Evolutionary conservation across 768 basidiomycete species (phyloP).

Genomic region (Udeniomyces megalosporus): DNA sequence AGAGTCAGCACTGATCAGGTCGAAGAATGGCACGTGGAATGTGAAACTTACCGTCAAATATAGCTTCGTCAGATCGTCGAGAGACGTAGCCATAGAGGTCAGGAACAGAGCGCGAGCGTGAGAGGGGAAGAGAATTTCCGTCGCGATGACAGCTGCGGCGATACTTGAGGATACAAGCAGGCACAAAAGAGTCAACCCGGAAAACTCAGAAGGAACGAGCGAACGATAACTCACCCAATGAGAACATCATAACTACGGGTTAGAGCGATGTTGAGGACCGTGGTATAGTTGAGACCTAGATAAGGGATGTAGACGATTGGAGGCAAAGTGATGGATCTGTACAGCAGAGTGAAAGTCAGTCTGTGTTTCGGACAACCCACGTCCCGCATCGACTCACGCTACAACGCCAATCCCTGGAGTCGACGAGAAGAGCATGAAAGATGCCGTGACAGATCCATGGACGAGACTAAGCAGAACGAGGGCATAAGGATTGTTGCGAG

Average conservation of each 20-base stretch:
- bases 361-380: too few relatives aligned
- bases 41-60: slow-evolving; percentile 5
- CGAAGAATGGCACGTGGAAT: background rate
- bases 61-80: slow-evolving; percentile 10
- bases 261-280: slow-evolving; percentile 22
- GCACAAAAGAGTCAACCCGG: too few relatives aligned
- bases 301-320: slow-evolving; percentile 29
- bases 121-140: slow-evolving; percentile 25
- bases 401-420: slow-evolving; percentile 15
- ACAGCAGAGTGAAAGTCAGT: too few relatives aligned
- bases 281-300: slow-evolving; percentile 18
- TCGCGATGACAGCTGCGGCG: slow-evolving; percentile 27
- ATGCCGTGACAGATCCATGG: slow-evolving; percentile 23
- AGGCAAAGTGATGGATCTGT: slow-evolving; percentile 29
- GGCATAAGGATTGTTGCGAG: slow-evolving; percentile 24
- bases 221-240: slow-evolving; percentile 11
- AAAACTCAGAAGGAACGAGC: too few relatives aligned
- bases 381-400: background rate
- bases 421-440: slow-evolving; percentile 24
- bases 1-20: background rate
- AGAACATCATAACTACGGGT: slow-evolving; percentile 1
- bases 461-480: slow-evolving; percentile 25
- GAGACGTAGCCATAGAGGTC: background rate
- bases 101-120: slow-evolving; percentile 4
- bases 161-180: slow-evolving; percentile 18